Evolutionary conservation across 2,329 filamentous ascomycete genomes (phyloP).

Genomic region (Fusarium devonianum): DNA sequence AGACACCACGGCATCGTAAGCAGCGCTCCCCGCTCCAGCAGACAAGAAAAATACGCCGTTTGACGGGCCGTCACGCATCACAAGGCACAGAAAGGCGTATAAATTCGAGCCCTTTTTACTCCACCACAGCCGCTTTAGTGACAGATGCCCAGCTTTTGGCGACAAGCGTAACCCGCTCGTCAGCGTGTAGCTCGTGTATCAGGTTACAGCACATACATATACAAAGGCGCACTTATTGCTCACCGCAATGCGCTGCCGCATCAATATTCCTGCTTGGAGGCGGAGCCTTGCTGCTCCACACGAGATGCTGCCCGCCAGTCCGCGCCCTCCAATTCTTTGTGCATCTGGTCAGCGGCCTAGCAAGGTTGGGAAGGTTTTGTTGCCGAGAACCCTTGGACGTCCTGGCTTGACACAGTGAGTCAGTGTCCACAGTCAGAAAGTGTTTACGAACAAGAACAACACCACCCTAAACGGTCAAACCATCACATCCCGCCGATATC

Average conservation of each 20-base stretch:
- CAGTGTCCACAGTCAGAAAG: constrained; percentile 3
- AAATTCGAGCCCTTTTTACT: constrained; percentile 17
- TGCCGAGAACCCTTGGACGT: constrained; percentile 16
- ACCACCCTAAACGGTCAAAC: constrained; percentile 6
- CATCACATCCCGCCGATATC: constrained; percentile 8
- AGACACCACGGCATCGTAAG: constrained; percentile 1
- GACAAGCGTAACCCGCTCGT: constrained; percentile 22
- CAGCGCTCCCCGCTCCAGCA: constrained; percentile 1
- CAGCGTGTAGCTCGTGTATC: constrained; percentile 19
- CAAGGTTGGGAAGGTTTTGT: too few species aligned
- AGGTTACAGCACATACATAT: constrained; percentile 31
- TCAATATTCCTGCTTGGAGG: constrained; percentile 2
- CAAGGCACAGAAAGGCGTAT: constrained; percentile 15
- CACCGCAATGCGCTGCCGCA: constrained; percentile 24
- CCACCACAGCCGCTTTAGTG: constrained; percentile 10
- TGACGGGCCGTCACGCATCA: constrained; percentile 3
- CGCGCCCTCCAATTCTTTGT: constrained; percentile 16
- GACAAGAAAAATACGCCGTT: too few species aligned
- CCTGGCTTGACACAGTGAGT: constrained; percentile 5
- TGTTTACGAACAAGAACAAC: constrained; percentile 12
- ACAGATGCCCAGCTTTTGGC: constrained; percentile 15
- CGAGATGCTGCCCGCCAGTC: constrained; percentile 22
- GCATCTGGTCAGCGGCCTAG: too few species aligned
- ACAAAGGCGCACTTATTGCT: constrained; percentile 20
- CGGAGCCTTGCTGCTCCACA: constrained; percentile 27